Conservation (phyloP, 169 alveolate genomes). For the Pseudocohnilembus persalinus region DNA sequence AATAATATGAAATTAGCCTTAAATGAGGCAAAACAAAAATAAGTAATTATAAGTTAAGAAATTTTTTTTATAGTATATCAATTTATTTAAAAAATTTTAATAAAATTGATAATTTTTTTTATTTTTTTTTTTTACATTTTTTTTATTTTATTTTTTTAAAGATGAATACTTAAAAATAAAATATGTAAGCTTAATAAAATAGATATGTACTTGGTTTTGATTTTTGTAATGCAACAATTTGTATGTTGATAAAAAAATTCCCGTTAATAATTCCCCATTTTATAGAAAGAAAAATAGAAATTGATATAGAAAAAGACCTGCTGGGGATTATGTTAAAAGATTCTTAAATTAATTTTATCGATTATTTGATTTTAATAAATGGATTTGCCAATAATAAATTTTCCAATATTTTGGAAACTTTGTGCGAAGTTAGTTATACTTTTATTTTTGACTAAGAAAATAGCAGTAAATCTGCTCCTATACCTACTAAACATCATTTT, state of each 20-base stretch:
- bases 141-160: no score
- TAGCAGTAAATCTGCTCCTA: background rate
- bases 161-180: no score
- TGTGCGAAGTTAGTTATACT: background rate
- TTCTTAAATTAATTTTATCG: background rate
- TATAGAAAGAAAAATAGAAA: background rate
- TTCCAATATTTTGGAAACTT: background rate
- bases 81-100: no score
- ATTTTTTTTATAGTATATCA: background rate
- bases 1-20: background rate
- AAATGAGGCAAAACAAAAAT: background rate
- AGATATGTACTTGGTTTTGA: background rate
- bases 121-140: no score
- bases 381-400: background rate
- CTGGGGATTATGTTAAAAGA: background rate
- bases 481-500: background rate
- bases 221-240: background rate
- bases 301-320: background rate
- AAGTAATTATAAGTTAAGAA: background rate
- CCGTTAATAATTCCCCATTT: background rate
- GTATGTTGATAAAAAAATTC: background rate
- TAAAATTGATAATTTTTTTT: no score
- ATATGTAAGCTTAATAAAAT: no score
- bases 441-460: background rate
- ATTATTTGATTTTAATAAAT: background rate